Percentiles rank a stretch among this genome's conserved stretches.
Evolutionary conservation across 2,329 filamentous ascomycete species (phyloP).

Genomic region (Tolypocladium ophioglossoides): DNA sequence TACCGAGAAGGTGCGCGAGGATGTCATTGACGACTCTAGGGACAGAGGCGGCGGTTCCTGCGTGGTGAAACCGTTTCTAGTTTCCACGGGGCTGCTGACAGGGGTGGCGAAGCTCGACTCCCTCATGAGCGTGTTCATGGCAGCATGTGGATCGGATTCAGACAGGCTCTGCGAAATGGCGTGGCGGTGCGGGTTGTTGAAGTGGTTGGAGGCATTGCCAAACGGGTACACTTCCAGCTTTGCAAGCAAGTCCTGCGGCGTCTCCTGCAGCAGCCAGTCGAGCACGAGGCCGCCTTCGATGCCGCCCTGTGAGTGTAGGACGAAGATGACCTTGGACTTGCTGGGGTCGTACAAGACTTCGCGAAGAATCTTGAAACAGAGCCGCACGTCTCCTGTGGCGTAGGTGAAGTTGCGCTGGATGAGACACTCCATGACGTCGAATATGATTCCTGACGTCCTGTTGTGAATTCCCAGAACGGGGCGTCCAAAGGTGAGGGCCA

Average conservation of each 20-base stretch:
- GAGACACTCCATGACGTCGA: constrained; percentile 68
- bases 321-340: constrained; percentile 59
- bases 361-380: constrained; percentile 53
- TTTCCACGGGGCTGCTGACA: constrained; percentile 9
- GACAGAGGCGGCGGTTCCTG: constrained; percentile 7
- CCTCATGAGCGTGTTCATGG: constrained; percentile 22
- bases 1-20: constrained; percentile 23
- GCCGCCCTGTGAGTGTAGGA: constrained; percentile 68
- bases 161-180: constrained; percentile 29
- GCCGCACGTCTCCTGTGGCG: constrained; percentile 55
- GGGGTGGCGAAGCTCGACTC: constrained; percentile 22
- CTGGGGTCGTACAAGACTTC: constrained; percentile 48
- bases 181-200: constrained; percentile 62
- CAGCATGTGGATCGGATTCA: constrained; percentile 21
- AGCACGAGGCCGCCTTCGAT: constrained; percentile 64
- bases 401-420: constrained; percentile 67
- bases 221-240: constrained; percentile 74
- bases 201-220: constrained; percentile 69
- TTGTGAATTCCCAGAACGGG: constrained; percentile 67
- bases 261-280: constrained; percentile 66
- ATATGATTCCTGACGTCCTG: constrained; percentile 60
- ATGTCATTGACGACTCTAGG: constrained; percentile 18
- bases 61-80: constrained; percentile 5
- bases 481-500: constrained; percentile 62
- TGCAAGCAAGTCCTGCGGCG: constrained; percentile 51